Evolutionary conservation across 208 protist species (phyloP).

Genomic region (Eutreptiella sp.): DNA sequence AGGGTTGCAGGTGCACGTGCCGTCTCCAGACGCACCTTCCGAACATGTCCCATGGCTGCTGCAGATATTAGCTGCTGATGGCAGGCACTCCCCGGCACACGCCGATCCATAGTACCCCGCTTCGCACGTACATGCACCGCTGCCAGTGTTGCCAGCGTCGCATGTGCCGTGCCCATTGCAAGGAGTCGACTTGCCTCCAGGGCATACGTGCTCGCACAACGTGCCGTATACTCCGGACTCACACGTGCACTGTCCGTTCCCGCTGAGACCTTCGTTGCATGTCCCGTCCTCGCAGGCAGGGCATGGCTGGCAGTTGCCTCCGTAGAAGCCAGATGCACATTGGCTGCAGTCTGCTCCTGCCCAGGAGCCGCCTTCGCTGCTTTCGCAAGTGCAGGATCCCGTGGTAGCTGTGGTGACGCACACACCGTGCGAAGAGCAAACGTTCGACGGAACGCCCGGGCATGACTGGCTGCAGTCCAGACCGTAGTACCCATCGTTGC

Average conservation of each 20-base stretch:
- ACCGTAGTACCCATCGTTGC: not conserved
- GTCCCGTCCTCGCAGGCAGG: not conserved
- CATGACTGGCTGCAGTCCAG: not conserved
- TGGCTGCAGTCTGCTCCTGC: not conserved
- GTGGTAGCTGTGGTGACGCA: not conserved
- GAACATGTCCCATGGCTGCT: constrained; percentile 4
- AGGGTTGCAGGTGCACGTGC: constrained; percentile 5
- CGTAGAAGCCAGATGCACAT: constrained; percentile 10
- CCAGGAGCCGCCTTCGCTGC: constrained; percentile 10
- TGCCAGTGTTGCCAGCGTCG: not conserved
- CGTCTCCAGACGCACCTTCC: not conserved
- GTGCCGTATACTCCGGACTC: constrained; percentile 10
- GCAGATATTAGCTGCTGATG: constrained; percentile 4
- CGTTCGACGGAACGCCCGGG: not conserved
- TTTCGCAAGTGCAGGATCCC: not conserved
- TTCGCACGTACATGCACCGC: not conserved
- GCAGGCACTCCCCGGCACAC: constrained; percentile 15
- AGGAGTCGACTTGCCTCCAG: constrained; percentile 1
- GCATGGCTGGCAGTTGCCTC: not conserved
- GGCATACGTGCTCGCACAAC: not conserved
- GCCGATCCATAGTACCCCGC: not conserved
- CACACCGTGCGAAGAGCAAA: constrained; percentile 1
- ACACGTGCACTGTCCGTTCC: constrained; percentile 4
- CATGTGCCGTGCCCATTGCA: constrained; percentile 17
- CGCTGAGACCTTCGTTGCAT: constrained; percentile 3